A percentile compares a stretch with the other conserved stretches of the same genome.
These are phyloP conservation scores for Globisporangium camurandrum DNA, from an alignment of 352 stramenopile species.

Conservation along the genomic window DNA sequence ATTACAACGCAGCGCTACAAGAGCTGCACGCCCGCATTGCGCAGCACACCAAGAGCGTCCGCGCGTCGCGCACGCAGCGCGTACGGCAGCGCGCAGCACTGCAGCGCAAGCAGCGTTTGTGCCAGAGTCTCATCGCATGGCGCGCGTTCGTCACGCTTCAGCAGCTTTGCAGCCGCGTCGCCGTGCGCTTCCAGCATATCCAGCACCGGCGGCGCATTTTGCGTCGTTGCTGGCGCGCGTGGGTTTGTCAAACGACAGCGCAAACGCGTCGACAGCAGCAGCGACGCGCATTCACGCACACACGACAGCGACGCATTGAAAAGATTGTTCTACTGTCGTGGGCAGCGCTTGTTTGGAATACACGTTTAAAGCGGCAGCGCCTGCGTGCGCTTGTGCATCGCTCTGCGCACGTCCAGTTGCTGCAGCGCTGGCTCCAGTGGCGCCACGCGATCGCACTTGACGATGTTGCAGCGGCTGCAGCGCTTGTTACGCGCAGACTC, in stretches of 20 bases:
- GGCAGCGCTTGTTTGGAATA: conserved; percentile 1
- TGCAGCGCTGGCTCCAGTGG: conserved; percentile 18
- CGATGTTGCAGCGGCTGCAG: neutral
- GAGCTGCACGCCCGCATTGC: conserved; percentile 25
- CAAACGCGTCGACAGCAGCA: neutral
- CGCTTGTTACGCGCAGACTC: neutral
- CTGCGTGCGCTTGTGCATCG: conserved; percentile 14
- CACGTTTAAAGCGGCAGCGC: conserved; percentile 12
- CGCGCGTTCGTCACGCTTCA: conserved; percentile 8
- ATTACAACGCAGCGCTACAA: conserved; percentile 22
- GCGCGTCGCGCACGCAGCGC: conserved; percentile 13
- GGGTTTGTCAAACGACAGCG: conserved; percentile 8
- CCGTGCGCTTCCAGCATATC: conserved; percentile 15
- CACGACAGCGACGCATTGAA: neutral
- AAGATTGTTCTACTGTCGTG: conserved; percentile 9
- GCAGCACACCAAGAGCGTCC: conserved; percentile 12
- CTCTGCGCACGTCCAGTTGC: conserved; percentile 8
- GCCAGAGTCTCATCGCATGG: conserved; percentile 13
- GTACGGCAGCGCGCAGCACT: neutral
- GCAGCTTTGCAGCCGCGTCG: conserved; percentile 13
- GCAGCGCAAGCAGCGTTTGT: conserved; percentile 5
- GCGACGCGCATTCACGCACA: neutral
- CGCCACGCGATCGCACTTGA: neutral
- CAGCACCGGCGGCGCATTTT: conserved; percentile 5
- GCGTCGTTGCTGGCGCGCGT: conserved; percentile 13